These are phyloP conservation scores for Gossypium lobatum DNA, from an alignment of 441 rosid species.

Conservation along the genomic window DNA sequence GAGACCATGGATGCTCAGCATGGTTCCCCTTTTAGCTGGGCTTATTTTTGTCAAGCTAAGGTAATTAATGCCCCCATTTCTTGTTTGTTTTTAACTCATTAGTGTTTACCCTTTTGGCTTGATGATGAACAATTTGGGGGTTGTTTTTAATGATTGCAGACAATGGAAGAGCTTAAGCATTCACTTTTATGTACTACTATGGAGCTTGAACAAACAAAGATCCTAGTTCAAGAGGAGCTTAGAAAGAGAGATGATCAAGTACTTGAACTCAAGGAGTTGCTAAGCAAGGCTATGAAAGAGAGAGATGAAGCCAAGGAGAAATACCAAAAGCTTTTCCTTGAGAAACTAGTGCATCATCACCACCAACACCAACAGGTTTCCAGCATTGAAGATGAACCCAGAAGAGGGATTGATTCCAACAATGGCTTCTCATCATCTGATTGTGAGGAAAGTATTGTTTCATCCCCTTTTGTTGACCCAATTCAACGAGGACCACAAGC, in stretches of 20 bases:
- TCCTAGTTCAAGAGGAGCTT: slow-evolving; percentile 49
- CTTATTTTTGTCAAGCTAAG: slow-evolving; percentile 69
- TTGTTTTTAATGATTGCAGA: slow-evolving; percentile 33
- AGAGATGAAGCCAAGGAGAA: slow-evolving; percentile 48
- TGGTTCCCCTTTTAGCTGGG: slow-evolving; percentile 44
- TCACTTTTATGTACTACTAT: slow-evolving; percentile 39
- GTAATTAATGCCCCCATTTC: slow-evolving; percentile 24
- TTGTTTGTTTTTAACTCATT: neutral
- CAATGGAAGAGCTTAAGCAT: slow-evolving; percentile 56
- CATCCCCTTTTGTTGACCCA: slow-evolving; percentile 44
- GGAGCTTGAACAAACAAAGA: slow-evolving; percentile 56
- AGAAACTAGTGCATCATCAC: slow-evolving; percentile 30
- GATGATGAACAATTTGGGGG: neutral
- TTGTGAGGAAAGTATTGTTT: slow-evolving; percentile 88
- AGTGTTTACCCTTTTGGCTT: neutral
- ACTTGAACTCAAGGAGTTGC: slow-evolving; percentile 35
- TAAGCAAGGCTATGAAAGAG: slow-evolving; percentile 40
- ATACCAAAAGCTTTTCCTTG: slow-evolving; percentile 38
- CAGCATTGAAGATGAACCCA: slow-evolving; percentile 50
- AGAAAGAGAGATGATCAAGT: slow-evolving; percentile 45
- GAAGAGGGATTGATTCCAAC: slow-evolving; percentile 37
- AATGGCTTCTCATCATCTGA: slow-evolving; percentile 61
- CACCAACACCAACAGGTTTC: slow-evolving; percentile 26
- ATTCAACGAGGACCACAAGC: slow-evolving; percentile 26
- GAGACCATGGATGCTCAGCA: slow-evolving; percentile 54